These are phyloP conservation scores for Thermomyces lanuginosus DNA, from an alignment of 2,329 filamentous ascomycete species.

Conservation along the genomic window DNA sequence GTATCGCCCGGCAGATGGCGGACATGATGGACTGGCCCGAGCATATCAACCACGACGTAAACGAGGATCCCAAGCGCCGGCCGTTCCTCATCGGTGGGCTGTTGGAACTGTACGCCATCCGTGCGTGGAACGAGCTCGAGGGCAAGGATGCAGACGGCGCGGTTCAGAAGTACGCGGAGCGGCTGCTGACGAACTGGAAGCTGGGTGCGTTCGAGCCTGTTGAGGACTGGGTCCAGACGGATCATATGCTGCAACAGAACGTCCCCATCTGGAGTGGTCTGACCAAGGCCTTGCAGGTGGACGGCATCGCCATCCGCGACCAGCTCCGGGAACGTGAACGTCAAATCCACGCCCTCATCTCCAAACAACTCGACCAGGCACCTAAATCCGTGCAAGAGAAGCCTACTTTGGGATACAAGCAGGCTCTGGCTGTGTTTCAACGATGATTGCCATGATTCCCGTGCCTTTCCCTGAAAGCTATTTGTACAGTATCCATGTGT, in stretches of 20 bases:
- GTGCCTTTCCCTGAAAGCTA: not conserved
- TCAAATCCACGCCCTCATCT: constrained; percentile 39
- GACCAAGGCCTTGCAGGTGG: constrained; percentile 21
- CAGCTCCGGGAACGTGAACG: no score
- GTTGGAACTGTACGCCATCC: constrained; percentile 31
- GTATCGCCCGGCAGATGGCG: constrained; percentile 19
- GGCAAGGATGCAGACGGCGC: constrained; percentile 25
- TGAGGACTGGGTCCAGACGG: constrained; percentile 9
- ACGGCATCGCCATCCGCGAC: constrained; percentile 14
- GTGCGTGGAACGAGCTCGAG: constrained; percentile 19
- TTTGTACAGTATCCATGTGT: not conserved
- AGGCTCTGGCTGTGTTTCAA: constrained; percentile 2
- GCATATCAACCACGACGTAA: constrained; percentile 12
- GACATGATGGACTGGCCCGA: constrained; percentile 21
- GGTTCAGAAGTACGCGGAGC: constrained; percentile 25
- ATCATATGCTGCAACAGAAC: constrained; percentile 15
- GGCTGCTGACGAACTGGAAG: constrained; percentile 20
- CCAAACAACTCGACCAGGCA: constrained; percentile 8
- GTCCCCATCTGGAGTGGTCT: constrained; percentile 28
- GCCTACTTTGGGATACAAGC: constrained; percentile 10
- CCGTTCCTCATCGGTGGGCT: constrained; percentile 28
- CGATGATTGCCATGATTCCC: not conserved
- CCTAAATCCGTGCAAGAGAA: constrained; percentile 9
- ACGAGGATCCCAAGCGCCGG: constrained; percentile 21
- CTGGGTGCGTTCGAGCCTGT: constrained; percentile 13